A percentile compares a stretch with the other conserved stretches of the same genome.
Conservation (phyloP, 352 stramenopile species). For the Achlya hypogyna region DNA sequence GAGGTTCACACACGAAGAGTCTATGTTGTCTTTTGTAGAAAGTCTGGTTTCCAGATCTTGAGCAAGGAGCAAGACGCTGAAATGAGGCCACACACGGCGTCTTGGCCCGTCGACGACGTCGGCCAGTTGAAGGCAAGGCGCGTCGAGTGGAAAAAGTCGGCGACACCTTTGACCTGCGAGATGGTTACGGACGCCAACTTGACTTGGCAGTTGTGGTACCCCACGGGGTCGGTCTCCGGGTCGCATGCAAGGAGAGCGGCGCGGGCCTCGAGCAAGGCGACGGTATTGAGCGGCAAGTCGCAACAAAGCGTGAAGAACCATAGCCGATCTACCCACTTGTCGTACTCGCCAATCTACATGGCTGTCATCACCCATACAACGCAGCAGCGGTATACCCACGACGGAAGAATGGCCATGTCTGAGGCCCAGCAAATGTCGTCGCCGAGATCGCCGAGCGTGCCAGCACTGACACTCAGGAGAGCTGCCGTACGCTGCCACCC, state of each 20-base stretch:
- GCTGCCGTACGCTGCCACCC: conserved; percentile 8
- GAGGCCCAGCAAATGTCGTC: conserved; percentile 18
- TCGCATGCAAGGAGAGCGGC: neutral
- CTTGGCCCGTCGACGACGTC: conserved; percentile 10
- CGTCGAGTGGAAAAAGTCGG: conserved; percentile 15
- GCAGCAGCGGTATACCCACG: neutral
- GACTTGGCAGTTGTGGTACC: conserved; percentile 3
- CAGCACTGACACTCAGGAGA: neutral
- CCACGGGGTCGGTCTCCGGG: neutral
- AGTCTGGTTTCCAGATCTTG: conserved; percentile 14
- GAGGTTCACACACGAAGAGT: no score
- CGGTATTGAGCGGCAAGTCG: conserved; percentile 13
- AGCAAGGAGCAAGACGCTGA: conserved; percentile 11
- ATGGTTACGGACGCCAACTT: neutral
- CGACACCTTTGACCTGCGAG: conserved; percentile 5
- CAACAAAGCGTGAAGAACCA: conserved; percentile 9
- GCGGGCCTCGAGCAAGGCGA: neutral
- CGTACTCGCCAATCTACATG: neutral
- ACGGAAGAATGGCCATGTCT: conserved; percentile 4
- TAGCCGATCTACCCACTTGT: conserved; percentile 12
- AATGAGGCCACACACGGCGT: conserved; percentile 11
- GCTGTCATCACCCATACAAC: neutral
- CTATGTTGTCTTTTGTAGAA: neutral
- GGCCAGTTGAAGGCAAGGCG: conserved; percentile 11
- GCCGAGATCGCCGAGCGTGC: neutral